Evolutionary conservation across 257 asterid genomes (phyloP).

Genomic region (Solanum pinnatisectum): DNA sequence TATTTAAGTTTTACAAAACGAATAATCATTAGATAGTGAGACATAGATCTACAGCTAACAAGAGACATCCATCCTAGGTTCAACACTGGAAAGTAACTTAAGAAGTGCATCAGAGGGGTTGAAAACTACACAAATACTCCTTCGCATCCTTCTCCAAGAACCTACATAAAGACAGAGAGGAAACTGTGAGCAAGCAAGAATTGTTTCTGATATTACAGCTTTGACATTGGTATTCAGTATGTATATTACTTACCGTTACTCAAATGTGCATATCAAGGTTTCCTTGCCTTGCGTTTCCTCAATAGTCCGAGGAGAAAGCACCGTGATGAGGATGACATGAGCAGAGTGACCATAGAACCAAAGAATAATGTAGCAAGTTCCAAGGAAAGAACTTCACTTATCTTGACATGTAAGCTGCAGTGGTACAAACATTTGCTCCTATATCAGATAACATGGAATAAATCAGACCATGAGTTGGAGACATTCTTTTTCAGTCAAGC

Average conservation of each 20-base stretch:
- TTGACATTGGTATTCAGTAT: not conserved
- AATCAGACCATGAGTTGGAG: not conserved
- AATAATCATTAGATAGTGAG: not conserved
- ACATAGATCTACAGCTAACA: not conserved
- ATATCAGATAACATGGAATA: not conserved
- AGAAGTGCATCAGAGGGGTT: not conserved
- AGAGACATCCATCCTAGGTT: not conserved
- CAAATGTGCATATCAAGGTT: not conserved
- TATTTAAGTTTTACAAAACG: not conserved
- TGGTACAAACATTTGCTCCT: not conserved
- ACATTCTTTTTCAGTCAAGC: not conserved
- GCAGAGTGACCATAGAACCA: not conserved
- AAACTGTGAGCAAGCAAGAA: not conserved
- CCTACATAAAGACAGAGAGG: not conserved
- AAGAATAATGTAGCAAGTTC: not conserved
- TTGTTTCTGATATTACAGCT: not conserved
- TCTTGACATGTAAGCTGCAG: not conserved
- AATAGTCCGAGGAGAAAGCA: not conserved
- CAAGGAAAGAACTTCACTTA: not conserved
- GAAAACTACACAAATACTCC: not conserved
- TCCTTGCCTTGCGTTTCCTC: not conserved
- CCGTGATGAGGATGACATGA: not conserved
- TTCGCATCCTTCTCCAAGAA: not conserved
- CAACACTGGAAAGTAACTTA: not conserved
- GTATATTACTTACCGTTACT: not conserved